Base-by-base conservation (phyloP, 179 eudicot species). In the Patellifolia procumbens region DNA sequence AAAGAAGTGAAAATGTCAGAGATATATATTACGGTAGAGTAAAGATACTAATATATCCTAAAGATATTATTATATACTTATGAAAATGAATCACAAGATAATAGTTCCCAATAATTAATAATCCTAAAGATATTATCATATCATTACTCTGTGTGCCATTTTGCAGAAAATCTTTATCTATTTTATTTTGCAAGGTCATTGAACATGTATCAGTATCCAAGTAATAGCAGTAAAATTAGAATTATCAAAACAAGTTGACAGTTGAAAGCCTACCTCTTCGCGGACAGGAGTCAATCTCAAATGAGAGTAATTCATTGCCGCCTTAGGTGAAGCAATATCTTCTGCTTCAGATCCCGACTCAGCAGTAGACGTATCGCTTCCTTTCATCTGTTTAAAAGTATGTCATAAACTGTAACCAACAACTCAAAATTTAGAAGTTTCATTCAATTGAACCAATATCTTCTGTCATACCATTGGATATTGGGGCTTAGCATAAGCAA, bases 311-410 rank as follows among this genome's bases (percentile, higher is more conserved):
- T 73, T 93, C 82, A 91, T 83, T 74, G 75, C 79, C 28, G 91
- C 91, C 82, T 90, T 90, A 32, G 99, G 98, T 20, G 98, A 91
- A 76, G 91, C 86, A 76, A 93, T 88, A 80, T 95, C 98, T 83
- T 95, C 99, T 48, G 98, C 99, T 84, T 95, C 99, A 80, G 99
- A 95, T 52, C 97, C 99, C 19, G 97, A 95, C 75, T 95, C 42
- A 37, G 7, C 42, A 37, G 42, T 37, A 37, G 42, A 37, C 7
- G 42, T 37, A 37, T 37, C 42, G 65, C 97, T 91, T 53, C 97
- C 90, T 87, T 84, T 93, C 39, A 95, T 70, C 96, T 93, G 96
- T 74, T 85, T 49, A 55, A 74, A 46, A 73, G 24, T 79, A 75
- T 29, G 51, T 70, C 43, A 74, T 70, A 7, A 51, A 74, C 19